Evolutionary conservation across 2,329 filamentous ascomycete genomes (phyloP).

Genomic region (Sporothrix brunneoviolacea): DNA sequence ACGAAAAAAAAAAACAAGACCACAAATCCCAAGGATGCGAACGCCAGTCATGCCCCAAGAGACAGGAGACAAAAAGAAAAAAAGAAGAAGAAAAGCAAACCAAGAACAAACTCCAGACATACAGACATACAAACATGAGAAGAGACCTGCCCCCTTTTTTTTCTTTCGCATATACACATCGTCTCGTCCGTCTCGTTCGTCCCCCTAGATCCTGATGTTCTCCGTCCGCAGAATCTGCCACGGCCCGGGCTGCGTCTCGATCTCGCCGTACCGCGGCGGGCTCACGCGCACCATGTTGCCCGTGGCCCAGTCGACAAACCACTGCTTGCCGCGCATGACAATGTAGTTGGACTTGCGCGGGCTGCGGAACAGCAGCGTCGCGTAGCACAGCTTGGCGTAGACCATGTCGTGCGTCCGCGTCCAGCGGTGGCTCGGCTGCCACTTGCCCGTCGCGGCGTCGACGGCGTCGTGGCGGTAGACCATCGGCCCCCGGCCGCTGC

Average conservation of each 20-base stretch:
- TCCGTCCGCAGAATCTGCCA: slow-evolving; percentile 46
- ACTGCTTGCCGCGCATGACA: slow-evolving; percentile 50
- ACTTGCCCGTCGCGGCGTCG: slow-evolving; percentile 46
- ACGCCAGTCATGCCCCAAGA: neutral
- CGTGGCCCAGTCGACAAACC: slow-evolving; percentile 54
- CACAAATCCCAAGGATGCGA: neutral
- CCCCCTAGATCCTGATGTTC: slow-evolving; percentile 36
- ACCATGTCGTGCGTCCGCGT: slow-evolving; percentile 49
- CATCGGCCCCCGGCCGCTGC: too few relatives aligned
- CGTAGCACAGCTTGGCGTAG: slow-evolving; percentile 54
- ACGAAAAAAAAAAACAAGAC: neutral
- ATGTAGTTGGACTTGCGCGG: slow-evolving; percentile 54
- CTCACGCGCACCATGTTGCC: slow-evolving; percentile 48
- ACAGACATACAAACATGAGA: neutral
- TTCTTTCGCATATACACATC: neutral
- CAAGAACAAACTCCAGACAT: neutral
- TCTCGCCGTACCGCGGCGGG: slow-evolving; percentile 48
- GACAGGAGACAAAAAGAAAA: neutral
- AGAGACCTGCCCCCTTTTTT: neutral
- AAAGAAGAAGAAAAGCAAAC: neutral
- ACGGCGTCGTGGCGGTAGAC: slow-evolving; percentile 40
- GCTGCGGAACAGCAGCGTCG: slow-evolving; percentile 49
- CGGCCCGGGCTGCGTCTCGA: slow-evolving; percentile 39
- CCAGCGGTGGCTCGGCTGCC: slow-evolving; percentile 50
- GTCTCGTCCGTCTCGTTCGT: neutral